Base-by-base conservation (phyloP, 768 basidiomycete species). In the Boletellus emodensis region DNA sequence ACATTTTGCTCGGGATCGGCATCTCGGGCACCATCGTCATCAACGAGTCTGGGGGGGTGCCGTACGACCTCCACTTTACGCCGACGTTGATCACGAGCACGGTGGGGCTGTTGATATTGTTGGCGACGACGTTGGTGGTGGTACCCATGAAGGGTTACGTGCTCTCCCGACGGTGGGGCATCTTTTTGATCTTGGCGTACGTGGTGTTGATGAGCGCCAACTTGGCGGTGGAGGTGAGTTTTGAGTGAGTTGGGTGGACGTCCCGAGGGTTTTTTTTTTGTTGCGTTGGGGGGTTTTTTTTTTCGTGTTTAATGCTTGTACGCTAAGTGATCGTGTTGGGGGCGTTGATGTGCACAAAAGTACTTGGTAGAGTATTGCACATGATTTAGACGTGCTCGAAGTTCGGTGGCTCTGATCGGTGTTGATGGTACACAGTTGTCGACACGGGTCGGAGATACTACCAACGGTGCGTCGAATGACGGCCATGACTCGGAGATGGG, bases 11-110 rank as follows among this genome's bases (percentile, higher is more conserved):
- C 33, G 95, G 95, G 1, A 79, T 98, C 49, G 96, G 96, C 18
- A 79, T 95, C 45, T 93, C 94, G 0, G 95, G 96, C 6, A 82
- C 88, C 3, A 90, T 91, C 63, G 79, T 94, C 60, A 90, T 88
- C 54, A 71, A 80, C 33, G 74, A 87, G 46, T 82, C 80, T 3
- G 61, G 56, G 1, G 57, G 57, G 0, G 44, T 81, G 40, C 81
- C 90, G 7, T 90, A 88, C 64, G 59, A 70, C n/a, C 77, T 98
- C 18, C 73, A 85, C 39, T 88, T 96, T 66, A 86, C 87, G 14
- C 80, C 77, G 0, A 95, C 94, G 1, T 79, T 98, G 40, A 72
- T 94, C 65, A 87, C 93, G 56, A 94, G 90, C 62, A 75, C 84
- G 6, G 67, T 87, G 6, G 93, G 94, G 8, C 75, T 99, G n/a